Evolutionary conservation across 495 filamentous ascomycete genomes (phyloP), one percentile per base, ranked within the genome.

Genomic region (Parathielavia appendiculata): DNA sequence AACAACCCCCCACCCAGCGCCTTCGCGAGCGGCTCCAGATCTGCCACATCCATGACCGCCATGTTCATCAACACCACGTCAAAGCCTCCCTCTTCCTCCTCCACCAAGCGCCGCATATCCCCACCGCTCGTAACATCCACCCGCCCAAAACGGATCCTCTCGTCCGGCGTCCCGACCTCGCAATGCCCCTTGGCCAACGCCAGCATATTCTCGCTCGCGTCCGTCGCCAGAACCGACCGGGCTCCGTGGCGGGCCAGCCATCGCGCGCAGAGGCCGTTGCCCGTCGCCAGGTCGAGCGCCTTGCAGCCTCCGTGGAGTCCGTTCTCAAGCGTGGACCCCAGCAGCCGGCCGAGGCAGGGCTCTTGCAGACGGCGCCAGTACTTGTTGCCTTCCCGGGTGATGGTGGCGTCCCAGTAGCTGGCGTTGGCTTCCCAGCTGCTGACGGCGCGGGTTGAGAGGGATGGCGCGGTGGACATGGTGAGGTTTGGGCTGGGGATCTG

Each of bases 31-130:
- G 68, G 64, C 12, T 67, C 66, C 14, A 77, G 57, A 0, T 60
- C 65, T n/a, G 69, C 57, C 12, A 78, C 51, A 49, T 78, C 75
- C 75, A 77, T 78, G 17, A 76, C 59, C 16, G 75, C 75, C 73
- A 77, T 77, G 59, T 76, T 78, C 50, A 73, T 68, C 51, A 70
- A 41, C 10, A 75, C 46, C 9, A 73, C 53, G 17, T 69, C 70
- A 54, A 74, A 75, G 40, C 20, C 0, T 2, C 62, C 63, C 26
- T 6, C 26, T 50, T 60, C 58, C 34, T 45, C 35, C 58, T 55
- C 34, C 35, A 69, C 48, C 13, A 75, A 44, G 1, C 20, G 22
- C 22, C 36, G 55, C 52, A 72, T 60, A 9, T 71, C 73, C 11
- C 26, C 41, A 26, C 53, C 56, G 2, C 60, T 60, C 36, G 75